phyloP scores from a whole-genome alignment of 2,329 filamentous ascomycete genomes.

The Monilinia polystroma region DNA sequence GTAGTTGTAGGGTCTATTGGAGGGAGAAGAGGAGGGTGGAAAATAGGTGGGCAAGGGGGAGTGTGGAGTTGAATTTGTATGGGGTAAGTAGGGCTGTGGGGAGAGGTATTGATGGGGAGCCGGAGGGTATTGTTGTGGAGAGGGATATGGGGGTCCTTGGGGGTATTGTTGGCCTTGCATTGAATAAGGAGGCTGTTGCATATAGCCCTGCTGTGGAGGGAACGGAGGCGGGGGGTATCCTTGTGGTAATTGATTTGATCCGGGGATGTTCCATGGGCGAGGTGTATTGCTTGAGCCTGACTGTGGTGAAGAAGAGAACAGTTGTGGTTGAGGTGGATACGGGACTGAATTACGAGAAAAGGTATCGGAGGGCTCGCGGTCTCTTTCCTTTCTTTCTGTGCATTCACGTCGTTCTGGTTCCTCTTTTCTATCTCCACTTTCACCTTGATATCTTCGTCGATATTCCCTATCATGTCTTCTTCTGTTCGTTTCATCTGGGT shows the following conservation, averaged over 20 bases:
- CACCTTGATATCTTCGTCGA: not conserved
- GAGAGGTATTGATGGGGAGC: slow-evolving; percentile 25
- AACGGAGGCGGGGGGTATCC: slow-evolving; percentile 5
- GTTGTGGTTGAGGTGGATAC: not conserved
- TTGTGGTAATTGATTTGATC: not conserved
- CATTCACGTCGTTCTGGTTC: not conserved
- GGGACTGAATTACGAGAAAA: not conserved
- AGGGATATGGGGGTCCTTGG: slow-evolving; percentile 2
- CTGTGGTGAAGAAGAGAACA: not conserved
- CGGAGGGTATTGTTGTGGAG: slow-evolving; percentile 10
- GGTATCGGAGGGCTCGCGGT: not conserved
- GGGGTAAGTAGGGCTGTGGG: slow-evolving; percentile 18
- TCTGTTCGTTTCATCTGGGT: not conserved
- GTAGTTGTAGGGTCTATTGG: not conserved
- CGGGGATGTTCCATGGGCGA: not conserved
- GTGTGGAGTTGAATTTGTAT: not conserved
- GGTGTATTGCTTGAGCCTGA: not conserved
- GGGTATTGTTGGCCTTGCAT: slow-evolving; percentile 7
- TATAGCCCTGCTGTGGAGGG: slow-evolving; percentile 12
- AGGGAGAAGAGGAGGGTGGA: not conserved
- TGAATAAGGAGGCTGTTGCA: slow-evolving; percentile 25
- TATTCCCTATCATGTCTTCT: not conserved
- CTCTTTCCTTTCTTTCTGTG: not conserved
- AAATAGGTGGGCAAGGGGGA: not conserved
- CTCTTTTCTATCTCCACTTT: not conserved